phyloP scores from a whole-genome alignment of 202 grass and related monocot species.

The Saccharum hybrid region DNA sequence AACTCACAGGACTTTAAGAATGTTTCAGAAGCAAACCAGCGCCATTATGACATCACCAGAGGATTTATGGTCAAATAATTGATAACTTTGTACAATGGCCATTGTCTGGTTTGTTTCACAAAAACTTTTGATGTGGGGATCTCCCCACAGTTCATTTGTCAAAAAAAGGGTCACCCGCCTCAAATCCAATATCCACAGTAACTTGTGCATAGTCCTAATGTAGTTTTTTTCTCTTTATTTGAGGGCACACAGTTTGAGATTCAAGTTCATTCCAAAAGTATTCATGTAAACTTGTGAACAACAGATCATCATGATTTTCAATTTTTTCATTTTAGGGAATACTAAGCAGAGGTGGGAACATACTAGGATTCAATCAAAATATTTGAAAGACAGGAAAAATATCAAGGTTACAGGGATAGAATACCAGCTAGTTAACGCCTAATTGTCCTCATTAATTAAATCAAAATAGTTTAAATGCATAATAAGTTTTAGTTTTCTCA shows the following conservation, averaged over 20 bases:
- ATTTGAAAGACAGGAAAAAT: constrained; percentile 8
- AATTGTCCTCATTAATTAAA: constrained; percentile 11
- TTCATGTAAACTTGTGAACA: constrained; percentile 2
- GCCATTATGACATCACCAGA: neutral
- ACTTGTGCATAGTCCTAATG: constrained; percentile 10
- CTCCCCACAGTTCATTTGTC: neutral
- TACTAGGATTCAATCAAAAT: constrained; percentile 28
- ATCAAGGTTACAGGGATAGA: constrained; percentile 31
- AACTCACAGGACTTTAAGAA: neutral
- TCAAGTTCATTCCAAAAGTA: neutral
- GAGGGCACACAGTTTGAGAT: constrained; percentile 17
- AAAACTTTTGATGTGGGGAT: neutral
- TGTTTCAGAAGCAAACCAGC: neutral
- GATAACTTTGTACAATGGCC: neutral
- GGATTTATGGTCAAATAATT: neutral
- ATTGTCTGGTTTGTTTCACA: neutral
- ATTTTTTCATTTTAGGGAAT: constrained; percentile 27
- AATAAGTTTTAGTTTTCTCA: neutral
- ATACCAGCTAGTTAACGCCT: neutral
- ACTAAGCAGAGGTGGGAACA: neutral
- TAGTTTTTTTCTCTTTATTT: neutral
- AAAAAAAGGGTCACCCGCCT: neutral
- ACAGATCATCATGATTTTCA: neutral
- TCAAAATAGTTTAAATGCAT: constrained; percentile 26
- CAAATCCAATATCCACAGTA: constrained; percentile 3